Conservation (phyloP, 768 basidiomycete species). For the Amanita pallidorosea region DNA sequence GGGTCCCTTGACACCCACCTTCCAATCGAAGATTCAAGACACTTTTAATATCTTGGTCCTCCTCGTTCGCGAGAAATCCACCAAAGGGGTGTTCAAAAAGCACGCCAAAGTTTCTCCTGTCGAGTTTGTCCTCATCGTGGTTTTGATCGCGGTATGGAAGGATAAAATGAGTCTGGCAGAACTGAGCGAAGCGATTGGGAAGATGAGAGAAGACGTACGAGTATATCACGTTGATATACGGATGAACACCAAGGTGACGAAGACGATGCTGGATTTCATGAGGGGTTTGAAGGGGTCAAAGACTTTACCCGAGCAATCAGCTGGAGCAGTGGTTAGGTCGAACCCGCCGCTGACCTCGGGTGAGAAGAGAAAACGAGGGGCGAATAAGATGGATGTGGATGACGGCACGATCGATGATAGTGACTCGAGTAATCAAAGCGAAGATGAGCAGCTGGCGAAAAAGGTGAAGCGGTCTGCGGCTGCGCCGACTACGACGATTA, state of each 20-base stretch:
- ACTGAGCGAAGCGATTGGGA: constrained; percentile 32
- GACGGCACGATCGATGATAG: not conserved
- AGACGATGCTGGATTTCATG: constrained; percentile 45
- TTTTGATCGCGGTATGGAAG: constrained; percentile 45
- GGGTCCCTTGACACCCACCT: constrained; percentile 16
- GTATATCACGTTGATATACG: constrained; percentile 51
- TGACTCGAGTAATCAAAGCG: not conserved
- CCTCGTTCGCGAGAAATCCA: constrained; percentile 28
- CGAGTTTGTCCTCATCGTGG: constrained; percentile 49
- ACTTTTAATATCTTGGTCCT: constrained; percentile 37
- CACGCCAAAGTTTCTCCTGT: constrained; percentile 49
- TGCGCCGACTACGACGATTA: not conserved
- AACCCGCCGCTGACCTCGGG: not conserved
- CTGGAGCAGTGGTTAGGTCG: not conserved
- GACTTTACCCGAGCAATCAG: not conserved
- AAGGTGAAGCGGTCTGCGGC: not conserved
- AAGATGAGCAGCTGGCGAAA: not conserved
- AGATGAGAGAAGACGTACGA: constrained; percentile 49
- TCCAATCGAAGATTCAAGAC: constrained; percentile 22
- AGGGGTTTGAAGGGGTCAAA: constrained; percentile 14
- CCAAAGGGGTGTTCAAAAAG: constrained; percentile 26
- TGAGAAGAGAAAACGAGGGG: not conserved
- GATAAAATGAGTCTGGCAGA: constrained; percentile 22
- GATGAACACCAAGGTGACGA: constrained; percentile 47
- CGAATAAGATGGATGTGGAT: not conserved